Base-by-base conservation (phyloP, 208 protist species). In the Trypanosoma cruzi region DNA sequence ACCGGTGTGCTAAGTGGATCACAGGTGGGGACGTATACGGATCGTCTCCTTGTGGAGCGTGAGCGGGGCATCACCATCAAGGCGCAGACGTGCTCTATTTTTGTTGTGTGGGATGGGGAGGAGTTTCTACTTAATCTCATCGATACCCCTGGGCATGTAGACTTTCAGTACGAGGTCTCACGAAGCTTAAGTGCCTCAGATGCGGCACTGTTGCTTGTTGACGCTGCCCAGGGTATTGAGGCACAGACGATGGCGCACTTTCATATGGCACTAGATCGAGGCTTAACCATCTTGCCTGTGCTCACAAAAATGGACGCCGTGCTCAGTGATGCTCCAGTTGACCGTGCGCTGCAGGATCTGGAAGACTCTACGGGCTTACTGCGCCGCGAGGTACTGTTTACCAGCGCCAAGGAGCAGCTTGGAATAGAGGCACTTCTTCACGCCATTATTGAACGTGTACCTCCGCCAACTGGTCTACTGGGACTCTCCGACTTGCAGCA, bases 131-230 rank as follows among this genome's bases (percentile, higher is more conserved):
- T 99, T 18, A 99, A 99, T 73, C 88, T 99, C 16, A 99, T 99
- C 71, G 98, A 99, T 80, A 99, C 89, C 6, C 92, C 94, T 0
- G 98, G 98, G 1, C 98, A 99, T 82, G 98, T 99, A 0, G 98
- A 99, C 80, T 99, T 99, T 52, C 98, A 98, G 81, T 98, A 99
- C 74, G 89, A 98, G 71, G 93, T 99, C 8, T 98, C 91, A 11
- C 89, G 98, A 56, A 98, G 95, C 42, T 80, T 99, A 16, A 81
- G 83, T 46, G 98, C 98, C 22, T 98, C 87, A 28, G 83, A 97
- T 68, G 93, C 88, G 4, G 95, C 83, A 5, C 50, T 96, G 54
- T 77, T 99, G 50, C 86, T 99, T 4, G 90, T 99, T 7, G 97
- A 99, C 73, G 94, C 89, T 0, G 75, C 79, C 4, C 96, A 98